Conservation (phyloP, 2,329 filamentous ascomycete species). For the Xylaria sp. region DNA sequence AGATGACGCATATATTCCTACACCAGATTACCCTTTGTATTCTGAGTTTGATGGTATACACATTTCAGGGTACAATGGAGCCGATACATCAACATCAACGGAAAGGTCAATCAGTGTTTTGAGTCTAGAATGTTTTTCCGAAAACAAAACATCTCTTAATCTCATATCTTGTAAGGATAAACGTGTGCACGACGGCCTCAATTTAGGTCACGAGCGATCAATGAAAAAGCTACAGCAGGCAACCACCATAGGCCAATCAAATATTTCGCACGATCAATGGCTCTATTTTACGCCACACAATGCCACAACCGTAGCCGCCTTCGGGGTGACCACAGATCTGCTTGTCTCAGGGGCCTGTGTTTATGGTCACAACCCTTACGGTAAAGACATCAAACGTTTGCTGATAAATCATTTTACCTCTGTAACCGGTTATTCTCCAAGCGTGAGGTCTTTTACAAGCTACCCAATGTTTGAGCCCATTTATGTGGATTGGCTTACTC, state of each 20-base stretch:
- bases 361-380: neutral
- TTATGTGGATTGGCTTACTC: neutral
- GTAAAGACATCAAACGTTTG: slow-evolving; percentile 8
- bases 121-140: slow-evolving; percentile 17
- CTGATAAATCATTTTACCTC: neutral
- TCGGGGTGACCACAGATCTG: slow-evolving; percentile 12
- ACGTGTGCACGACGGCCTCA: neutral
- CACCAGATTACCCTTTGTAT: neutral
- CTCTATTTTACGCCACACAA: neutral
- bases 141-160: slow-evolving; percentile 16
- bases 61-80: slow-evolving; percentile 9
- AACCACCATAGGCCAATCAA: slow-evolving; percentile 3
- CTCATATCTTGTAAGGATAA: slow-evolving; percentile 17
- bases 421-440: slow-evolving; percentile 6
- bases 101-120: slow-evolving; percentile 18
- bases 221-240: neutral
- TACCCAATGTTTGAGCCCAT: neutral
- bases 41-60: slow-evolving; percentile 17
- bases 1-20: neutral
- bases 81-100: neutral
- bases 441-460: neutral
- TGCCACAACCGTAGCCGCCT: neutral
- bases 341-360: slow-evolving; percentile 20
- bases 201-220: neutral
- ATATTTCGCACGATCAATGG: slow-evolving; percentile 24